Base-by-base conservation (phyloP, 2,329 filamentous ascomycete species). In the Macroventuria anomochaeta region DNA sequence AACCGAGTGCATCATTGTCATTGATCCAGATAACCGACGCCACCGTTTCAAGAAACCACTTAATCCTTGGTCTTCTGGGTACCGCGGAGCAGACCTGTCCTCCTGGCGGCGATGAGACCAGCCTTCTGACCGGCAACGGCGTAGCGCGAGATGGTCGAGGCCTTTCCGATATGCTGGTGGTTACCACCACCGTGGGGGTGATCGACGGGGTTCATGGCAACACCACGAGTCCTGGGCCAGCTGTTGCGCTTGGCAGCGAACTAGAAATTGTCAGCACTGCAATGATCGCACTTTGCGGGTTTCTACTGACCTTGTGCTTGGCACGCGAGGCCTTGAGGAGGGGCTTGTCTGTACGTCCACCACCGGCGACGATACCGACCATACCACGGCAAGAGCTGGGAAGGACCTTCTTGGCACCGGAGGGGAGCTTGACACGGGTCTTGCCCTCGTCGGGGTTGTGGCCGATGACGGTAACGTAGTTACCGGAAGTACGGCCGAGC, bases 201-300 rank as follows among this genome's bases (percentile, higher is more conserved):
- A 84, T 99, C 95, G 77, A 99, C 95, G 76, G 95, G 95, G 86
- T 99, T 99, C 95, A 99, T 99, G 83, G 95, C 95, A 89, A 99
- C 95, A 97, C 95, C 95, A 95, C 95, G 93, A 87, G 95, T 99
- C 91, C 96, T 97, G 83, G 95, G 95, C 95, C 95, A 99, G 79
- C 88, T 93, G 91, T 99, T 97, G 80, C 95, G 92, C 92, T 99
- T 99, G 85, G 97, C 96, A 73, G 93, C 92, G 85, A 96, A 99
- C 90, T 74, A 37, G 36, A 28, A 42, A 15, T 25, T 55, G 48
- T 65, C 39, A 62, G 56, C n/a, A 13, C n/a, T n/a, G n/a, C n/a
- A n/a, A n/a, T n/a, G n/a, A n/a, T n/a, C n/a, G n/a, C n/a, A n/a
- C n/a, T n/a, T n/a, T n/a, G n/a, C n/a, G 17, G 20, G n/a, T 17